Evolutionary conservation across 192 early-diverging fungal genomes (phyloP).

Genomic region (Coemansia sp.): DNA sequence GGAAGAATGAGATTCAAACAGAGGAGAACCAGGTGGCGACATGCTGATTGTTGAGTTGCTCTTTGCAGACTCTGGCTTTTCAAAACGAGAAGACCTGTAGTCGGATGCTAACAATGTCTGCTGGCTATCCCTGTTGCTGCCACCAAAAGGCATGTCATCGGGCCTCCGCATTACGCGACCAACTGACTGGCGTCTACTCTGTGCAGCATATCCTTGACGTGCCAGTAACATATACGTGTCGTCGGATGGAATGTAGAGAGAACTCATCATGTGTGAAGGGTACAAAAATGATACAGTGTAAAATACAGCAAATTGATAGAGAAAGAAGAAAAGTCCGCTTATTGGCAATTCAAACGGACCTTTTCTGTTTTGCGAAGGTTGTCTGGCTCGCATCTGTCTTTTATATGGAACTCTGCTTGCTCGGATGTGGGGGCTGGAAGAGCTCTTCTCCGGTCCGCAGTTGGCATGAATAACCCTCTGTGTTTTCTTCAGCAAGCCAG

Average conservation of each 20-base stretch:
- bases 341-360: neutral
- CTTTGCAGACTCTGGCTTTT: slow-evolving; percentile 11
- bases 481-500: neutral
- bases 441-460: neutral
- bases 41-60: neutral
- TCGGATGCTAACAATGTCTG: slow-evolving; percentile 1
- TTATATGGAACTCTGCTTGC: neutral
- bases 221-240: slow-evolving; percentile 30
- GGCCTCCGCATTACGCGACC: neutral
- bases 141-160: slow-evolving; percentile 10
- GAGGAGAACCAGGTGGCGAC: neutral
- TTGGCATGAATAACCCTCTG: neutral
- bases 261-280: slow-evolving; percentile 18
- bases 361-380: neutral
- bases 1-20: neutral
- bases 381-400: neutral
- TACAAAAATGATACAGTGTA: neutral
- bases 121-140: slow-evolving; percentile 9
- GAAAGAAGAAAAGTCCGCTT: neutral
- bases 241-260: slow-evolving; percentile 22
- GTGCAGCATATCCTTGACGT: slow-evolving; percentile 44
- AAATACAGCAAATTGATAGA: neutral
- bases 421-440: neutral
- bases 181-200: slow-evolving; percentile 28
- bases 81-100: neutral